Base-by-base conservation (phyloP, 148 eudicot genomes). In the Amaranthus hypochondriacus region DNA sequence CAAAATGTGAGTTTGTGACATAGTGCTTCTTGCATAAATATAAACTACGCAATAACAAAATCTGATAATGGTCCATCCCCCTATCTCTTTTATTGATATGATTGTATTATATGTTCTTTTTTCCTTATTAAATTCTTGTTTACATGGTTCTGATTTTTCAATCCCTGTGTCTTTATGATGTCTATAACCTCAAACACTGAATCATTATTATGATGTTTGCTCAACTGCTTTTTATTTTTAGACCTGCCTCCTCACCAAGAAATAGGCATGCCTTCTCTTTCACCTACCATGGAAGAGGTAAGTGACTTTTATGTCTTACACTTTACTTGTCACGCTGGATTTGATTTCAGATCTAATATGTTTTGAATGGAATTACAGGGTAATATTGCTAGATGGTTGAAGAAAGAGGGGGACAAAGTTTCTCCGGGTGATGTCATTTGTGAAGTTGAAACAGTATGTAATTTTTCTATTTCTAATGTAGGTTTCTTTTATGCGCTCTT, bases 221-320 rank as follows among this genome's bases (percentile, higher is more conserved):
- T 57, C 13, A 15, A 68, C 14, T 48, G 12, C 12, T 76, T 44
- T 44, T 70, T 76, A 42, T 62, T 81, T 83, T 64, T 86, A 91
- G 93, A 88, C 76, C 84, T 91, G 82, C 93, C 97, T 79, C 86
- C 98, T 62, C 98, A 91, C 80, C 90, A 89, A 72, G 97, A 89
- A 80, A 86, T 91, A 67, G 97, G 97, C 75, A 95, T 95, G 98
- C 98, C 98, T 62, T 95, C 98, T 72, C 94, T 87, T 72, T 91
- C 97, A 56, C 97, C 97, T 12, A 92, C 98, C 57, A 95, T 95
- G 98, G 86, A 93, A 54, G 98, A 95, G 97, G 98, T 78, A 84
- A 75, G 80, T 69, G 50, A 46, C 76, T 46, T 57, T 55, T 48
- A 9, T 55, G 55, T 61, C 50, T 44, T 50, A 74, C 59, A 55